Conservation (phyloP, 805 yeast genomes). For the Myxozyma mucilagina region DNA sequence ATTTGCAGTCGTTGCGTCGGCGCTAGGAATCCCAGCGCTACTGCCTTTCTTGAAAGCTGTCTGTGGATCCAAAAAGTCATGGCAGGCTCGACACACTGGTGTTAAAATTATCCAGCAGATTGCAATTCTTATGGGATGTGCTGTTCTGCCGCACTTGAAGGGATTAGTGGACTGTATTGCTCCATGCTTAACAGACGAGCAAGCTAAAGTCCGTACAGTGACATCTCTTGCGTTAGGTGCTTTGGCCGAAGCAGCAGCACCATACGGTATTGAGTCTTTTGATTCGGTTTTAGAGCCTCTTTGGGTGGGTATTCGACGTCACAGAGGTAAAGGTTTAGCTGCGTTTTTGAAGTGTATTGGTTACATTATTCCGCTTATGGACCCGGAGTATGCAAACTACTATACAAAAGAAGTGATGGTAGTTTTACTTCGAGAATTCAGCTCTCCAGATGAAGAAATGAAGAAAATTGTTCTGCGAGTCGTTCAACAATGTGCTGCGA, state of each 20-base stretch:
- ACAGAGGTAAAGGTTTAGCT: conserved; percentile 75
- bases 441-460: conserved; percentile 87
- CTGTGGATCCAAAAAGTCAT: conserved; percentile 68
- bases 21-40: conserved; percentile 69
- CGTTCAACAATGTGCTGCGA: conserved; percentile 62
- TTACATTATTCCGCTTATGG: conserved; percentile 80
- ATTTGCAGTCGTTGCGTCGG: conserved; percentile 78
- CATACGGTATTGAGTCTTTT: conserved; percentile 89
- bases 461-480: conserved; percentile 68
- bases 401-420: conserved; percentile 74
- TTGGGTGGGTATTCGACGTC: conserved; percentile 76
- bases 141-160: conserved; percentile 70
- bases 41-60: conserved; percentile 83
- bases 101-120: conserved; percentile 73
- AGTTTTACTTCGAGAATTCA: conserved; percentile 68
- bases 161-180: conserved; percentile 63
- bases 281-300: conserved; percentile 70
- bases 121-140: conserved; percentile 65
- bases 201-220: conserved; percentile 62
- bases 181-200: conserved; percentile 65
- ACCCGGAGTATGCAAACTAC: conserved; percentile 72
- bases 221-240: conserved; percentile 72
- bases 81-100: conserved; percentile 86
- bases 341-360: conserved; percentile 78
- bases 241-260: conserved; percentile 77